phyloP scores from a whole-genome alignment of 345 rosid species.

The Ceriops zippeliana region DNA sequence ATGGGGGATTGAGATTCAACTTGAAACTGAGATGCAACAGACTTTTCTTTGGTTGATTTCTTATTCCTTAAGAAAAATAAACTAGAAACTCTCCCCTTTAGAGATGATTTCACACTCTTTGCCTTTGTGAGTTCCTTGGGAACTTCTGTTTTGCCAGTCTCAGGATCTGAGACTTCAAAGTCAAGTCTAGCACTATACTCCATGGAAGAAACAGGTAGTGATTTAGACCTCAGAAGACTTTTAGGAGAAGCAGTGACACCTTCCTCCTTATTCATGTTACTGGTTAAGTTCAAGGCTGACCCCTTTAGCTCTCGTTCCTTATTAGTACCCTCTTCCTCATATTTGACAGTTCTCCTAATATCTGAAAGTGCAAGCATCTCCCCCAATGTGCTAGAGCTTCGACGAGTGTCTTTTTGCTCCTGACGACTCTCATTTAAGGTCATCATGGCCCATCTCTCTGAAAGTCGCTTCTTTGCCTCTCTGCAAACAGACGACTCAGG shows the following conservation, averaged over 20 bases:
- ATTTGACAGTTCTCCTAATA: conserved; percentile 35
- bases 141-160: conserved; percentile 35
- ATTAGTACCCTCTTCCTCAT: conserved; percentile 36
- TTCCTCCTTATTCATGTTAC: conserved; percentile 44
- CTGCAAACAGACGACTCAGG: conserved; percentile 88
- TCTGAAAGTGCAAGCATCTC: conserved; percentile 94
- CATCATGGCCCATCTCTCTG: conserved; percentile 97
- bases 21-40: conserved; percentile 29
- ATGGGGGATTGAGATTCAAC: conserved; percentile 34
- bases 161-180: conserved; percentile 40
- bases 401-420: conserved; percentile 43
- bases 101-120: conserved; percentile 57
- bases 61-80: conserved; percentile 72
- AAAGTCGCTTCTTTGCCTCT: conserved; percentile 70
- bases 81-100: conserved; percentile 69
- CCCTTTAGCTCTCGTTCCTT: conserved; percentile 44
- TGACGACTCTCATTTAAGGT: conserved; percentile 55
- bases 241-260: conserved; percentile 39
- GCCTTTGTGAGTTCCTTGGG: conserved; percentile 48
- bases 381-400: conserved; percentile 78
- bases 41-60: conserved; percentile 57
- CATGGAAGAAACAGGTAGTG: conserved; percentile 66
- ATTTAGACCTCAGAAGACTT: conserved; percentile 67
- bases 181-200: conserved; percentile 41
- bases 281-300: conserved; percentile 47